These are phyloP conservation scores for Salvia hispanica DNA, from an alignment of 257 asterid species.

Conservation along the genomic window DNA sequence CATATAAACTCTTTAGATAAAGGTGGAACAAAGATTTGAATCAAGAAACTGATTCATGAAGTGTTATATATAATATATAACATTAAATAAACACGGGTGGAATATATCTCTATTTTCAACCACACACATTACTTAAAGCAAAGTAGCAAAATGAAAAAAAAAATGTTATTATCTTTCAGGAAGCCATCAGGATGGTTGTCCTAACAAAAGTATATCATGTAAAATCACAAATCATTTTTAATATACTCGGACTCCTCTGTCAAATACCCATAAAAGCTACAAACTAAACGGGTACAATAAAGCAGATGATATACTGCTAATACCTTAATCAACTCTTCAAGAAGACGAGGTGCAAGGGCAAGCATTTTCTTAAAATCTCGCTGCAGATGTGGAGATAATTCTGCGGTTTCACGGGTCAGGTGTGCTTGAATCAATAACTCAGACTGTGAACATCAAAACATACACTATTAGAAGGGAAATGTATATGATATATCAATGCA, in stretches of 20 bases:
- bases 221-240: slow-evolving; percentile 3
- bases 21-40: not conserved
- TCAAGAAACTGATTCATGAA: not conserved
- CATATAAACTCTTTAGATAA: not conserved
- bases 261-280: not conserved
- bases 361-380: slow-evolving; percentile 81
- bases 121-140: slow-evolving; percentile 10
- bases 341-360: slow-evolving; percentile 95
- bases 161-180: slow-evolving; percentile 12
- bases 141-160: slow-evolving; percentile 20
- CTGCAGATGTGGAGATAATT: slow-evolving; percentile 76
- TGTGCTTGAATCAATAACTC: slow-evolving; percentile 97
- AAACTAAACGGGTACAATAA: not conserved
- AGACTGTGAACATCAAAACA: slow-evolving; percentile 53
- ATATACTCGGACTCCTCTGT: not conserved
- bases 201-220: not conserved
- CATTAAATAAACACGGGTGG: not conserved
- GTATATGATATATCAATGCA: slow-evolving; percentile 6
- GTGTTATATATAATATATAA: slow-evolving; percentile 1
- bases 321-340: slow-evolving; percentile 98
- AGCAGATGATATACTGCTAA: slow-evolving; percentile 22
- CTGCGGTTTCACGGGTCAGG: slow-evolving; percentile 85
- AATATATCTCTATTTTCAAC: slow-evolving; percentile 21
- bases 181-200: slow-evolving; percentile 1
- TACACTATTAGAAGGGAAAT: slow-evolving; percentile 28